Evolutionary conservation across 148 eudicot genomes (phyloP).

Genomic region (Fagopyrum tataricum): DNA sequence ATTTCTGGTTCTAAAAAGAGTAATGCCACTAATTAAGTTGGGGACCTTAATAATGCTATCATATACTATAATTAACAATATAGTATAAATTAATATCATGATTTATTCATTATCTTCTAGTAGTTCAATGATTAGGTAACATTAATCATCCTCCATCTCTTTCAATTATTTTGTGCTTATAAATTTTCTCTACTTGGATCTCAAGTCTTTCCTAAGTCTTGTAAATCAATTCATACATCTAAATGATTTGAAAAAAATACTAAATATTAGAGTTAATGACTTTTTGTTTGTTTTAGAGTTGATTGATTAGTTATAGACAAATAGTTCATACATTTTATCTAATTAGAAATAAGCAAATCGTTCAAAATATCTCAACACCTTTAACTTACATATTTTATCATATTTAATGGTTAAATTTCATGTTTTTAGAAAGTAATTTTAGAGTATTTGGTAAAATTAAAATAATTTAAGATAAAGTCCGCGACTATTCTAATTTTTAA

Average conservation of each 20-base stretch:
- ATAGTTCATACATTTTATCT: too few species aligned
- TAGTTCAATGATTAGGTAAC: neutral
- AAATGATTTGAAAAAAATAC: neutral
- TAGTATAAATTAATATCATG: constrained; percentile 3
- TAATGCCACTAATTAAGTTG: neutral
- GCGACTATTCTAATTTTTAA: too few species aligned
- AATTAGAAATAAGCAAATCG: too few species aligned
- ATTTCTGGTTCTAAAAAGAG: neutral
- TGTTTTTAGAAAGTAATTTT: too few species aligned
- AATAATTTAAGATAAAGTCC: too few species aligned
- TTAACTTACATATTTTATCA: too few species aligned
- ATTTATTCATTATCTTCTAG: constrained; percentile 7
- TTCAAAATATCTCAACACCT: too few species aligned
- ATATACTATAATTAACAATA: neutral
- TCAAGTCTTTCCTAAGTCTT: neutral
- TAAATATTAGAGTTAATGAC: neutral
- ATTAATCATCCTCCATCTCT: neutral
- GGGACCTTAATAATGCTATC: neutral
- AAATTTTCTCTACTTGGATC: neutral
- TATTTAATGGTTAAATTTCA: too few species aligned
- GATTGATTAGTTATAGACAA: too few species aligned
- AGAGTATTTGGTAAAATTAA: too few species aligned
- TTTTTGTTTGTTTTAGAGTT: too few species aligned
- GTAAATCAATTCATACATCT: neutral
- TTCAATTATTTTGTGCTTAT: neutral